Evolutionary conservation across 1,284 basidiomycete species (phyloP), one percentile per base, ranked within the genome.

Genomic region (Puccinia coronata): DNA sequence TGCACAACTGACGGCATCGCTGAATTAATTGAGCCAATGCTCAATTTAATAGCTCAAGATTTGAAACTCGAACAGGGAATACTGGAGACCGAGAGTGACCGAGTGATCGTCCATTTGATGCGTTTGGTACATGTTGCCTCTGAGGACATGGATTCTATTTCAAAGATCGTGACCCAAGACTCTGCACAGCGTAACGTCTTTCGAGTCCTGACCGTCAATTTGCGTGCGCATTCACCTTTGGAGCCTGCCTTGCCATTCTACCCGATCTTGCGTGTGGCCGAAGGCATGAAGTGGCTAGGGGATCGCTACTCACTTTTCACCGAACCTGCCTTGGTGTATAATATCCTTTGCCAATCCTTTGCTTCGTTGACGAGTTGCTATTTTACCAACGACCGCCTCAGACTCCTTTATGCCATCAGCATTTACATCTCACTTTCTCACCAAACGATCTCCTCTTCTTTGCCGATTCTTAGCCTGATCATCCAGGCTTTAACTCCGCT

Each of bases 331-430:
- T 41, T 90, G 71, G 90, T 91, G 2, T 95, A 94, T 85, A 92
- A 94, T 83, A 89, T 93, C 59, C 85, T 94, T 28, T 91, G 92
- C 79, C 90, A 91, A 76, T 87, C 96, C 12, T 91, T 96, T 83
- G 88, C 91, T 9, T 88, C 89, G 55, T 87, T 95, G 39, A 89
- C 92, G 82, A 86, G 87, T 1, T 90, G 91, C 0, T 91, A 91
- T n/a, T 88, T 98, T 59, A 89, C 96, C 82, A 93, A 94, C 84
- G 94, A 97, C 84, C 94, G 97, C 85, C 86, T 91, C 63, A 91
- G 95, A 8, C 87, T 92, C 41, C 85, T 96, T 43, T 91, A 93
- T 79, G 90, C 91, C 0, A 87, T 97, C 34, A 90, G 90, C 28
- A 86, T 96, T 20, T 91, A 92, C 88, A 88, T 94, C 36, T 88